phyloP scores from a whole-genome alignment of 495 filamentous ascomycete species.

The Sabuloglossum arenarium region DNA sequence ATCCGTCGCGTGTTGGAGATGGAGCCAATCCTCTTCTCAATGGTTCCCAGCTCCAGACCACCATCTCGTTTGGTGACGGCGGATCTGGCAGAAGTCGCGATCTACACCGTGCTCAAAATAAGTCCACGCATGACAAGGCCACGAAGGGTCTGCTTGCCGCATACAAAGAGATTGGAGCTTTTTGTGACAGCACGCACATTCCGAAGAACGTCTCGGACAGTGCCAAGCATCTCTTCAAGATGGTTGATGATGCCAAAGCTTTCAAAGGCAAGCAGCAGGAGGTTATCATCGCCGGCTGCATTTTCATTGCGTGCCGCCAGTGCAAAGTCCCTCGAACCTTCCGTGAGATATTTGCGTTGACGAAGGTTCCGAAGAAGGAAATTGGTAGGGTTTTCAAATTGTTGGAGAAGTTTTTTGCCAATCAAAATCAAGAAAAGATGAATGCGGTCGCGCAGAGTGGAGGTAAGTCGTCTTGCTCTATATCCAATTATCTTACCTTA shows the following conservation, averaged over 20 bases:
- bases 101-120: constrained; percentile 71
- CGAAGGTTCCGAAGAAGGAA: constrained; percentile 89
- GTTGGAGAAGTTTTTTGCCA: constrained; percentile 65
- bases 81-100: constrained; percentile 45
- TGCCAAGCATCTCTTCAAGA: constrained; percentile 85
- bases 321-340: constrained; percentile 73
- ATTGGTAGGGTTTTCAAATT: constrained; percentile 90
- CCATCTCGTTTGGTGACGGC: constrained; percentile 64
- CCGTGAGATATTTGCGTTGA: constrained; percentile 75
- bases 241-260: constrained; percentile 72
- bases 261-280: constrained; percentile 94
- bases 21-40: constrained; percentile 70
- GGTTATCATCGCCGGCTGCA: constrained; percentile 82
- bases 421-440: constrained; percentile 32
- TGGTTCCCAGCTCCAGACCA: constrained; percentile 80
- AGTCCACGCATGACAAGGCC: constrained; percentile 64
- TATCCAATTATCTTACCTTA: not conserved
- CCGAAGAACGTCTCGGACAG: constrained; percentile 61
- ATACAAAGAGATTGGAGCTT: constrained; percentile 73
- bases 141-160: constrained; percentile 59
- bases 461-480: constrained; percentile 17
- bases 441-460: constrained; percentile 26
- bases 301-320: constrained; percentile 93
- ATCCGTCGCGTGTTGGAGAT: constrained; percentile 94
- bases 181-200: constrained; percentile 71